Conservation (phyloP, 75 land plant species). For the Pinus albicaulis region DNA sequence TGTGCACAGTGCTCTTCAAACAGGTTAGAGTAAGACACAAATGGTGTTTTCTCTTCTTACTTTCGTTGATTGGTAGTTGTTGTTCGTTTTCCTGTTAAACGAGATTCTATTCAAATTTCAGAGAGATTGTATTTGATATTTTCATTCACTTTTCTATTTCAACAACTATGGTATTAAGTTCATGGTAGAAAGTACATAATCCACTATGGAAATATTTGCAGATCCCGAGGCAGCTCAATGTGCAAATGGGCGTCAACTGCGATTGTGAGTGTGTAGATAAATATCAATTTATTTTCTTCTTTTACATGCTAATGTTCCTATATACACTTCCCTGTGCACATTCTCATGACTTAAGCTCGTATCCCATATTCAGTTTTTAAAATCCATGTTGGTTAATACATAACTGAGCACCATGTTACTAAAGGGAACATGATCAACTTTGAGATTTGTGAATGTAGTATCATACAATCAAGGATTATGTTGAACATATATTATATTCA, state of each 20-base stretch:
- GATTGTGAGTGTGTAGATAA: constrained; percentile 67
- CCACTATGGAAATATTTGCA: constrained; percentile 16
- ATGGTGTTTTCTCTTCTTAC: neutral
- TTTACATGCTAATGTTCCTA: neutral
- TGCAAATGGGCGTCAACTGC: constrained; percentile 78
- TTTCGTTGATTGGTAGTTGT: neutral
- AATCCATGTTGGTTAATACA: neutral
- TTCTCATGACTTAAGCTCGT: neutral
- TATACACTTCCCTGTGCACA: neutral
- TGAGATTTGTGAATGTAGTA: neutral
- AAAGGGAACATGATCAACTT: neutral
- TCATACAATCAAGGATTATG: neutral
- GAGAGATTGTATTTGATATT: neutral
- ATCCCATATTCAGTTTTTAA: neutral
- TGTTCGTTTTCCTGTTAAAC: neutral
- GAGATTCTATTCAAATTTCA: neutral
- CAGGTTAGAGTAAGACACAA: constrained; percentile 45
- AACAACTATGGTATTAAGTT: neutral
- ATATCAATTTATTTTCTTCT: neutral
- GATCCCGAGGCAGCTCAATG: constrained; percentile 60
- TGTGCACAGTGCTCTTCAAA: constrained; percentile 96
- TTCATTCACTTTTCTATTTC: neutral
- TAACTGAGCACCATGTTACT: neutral
- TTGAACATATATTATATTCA: neutral
- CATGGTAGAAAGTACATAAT: neutral